These are phyloP conservation scores for Lactarius pseudohatsudake DNA, from an alignment of 768 basidiomycete species.

Conservation along the genomic window DNA sequence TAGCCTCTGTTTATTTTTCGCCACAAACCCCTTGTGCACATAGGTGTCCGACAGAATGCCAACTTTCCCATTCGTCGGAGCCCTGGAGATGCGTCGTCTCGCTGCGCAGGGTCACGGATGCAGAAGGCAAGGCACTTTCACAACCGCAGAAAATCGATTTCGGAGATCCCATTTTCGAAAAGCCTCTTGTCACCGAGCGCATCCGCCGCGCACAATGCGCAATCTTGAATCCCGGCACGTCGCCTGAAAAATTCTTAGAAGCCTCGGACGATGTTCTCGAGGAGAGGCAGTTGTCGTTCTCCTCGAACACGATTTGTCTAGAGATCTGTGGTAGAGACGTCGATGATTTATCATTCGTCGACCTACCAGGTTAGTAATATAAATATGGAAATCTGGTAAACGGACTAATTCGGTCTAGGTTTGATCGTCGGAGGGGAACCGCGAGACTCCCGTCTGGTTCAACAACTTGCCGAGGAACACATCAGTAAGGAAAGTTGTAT, in stretches of 20 bases:
- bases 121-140: slow-evolving; percentile 38
- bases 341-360: slow-evolving; percentile 43
- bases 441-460: slow-evolving; percentile 60
- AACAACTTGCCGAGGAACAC: slow-evolving; percentile 55
- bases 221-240: slow-evolving; percentile 53
- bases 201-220: slow-evolving; percentile 66
- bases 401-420: slow-evolving; percentile 37
- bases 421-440: slow-evolving; percentile 49
- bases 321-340: slow-evolving; percentile 41
- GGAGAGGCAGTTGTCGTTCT: slow-evolving; percentile 36
- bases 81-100: slow-evolving; percentile 40
- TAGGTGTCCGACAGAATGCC: slow-evolving; percentile 42
- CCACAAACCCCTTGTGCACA: neutral
- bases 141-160: slow-evolving; percentile 31
- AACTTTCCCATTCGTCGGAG: slow-evolving; percentile 31
- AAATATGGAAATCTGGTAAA: neutral
- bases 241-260: slow-evolving; percentile 39
- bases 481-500: slow-evolving; percentile 63
- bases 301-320: slow-evolving; percentile 40
- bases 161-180: slow-evolving; percentile 46
- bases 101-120: slow-evolving; percentile 34
- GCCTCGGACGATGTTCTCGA: slow-evolving; percentile 34
- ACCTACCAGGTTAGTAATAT: slow-evolving; percentile 40
- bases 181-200: slow-evolving; percentile 59
- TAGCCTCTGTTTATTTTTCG: neutral